phyloP scores from a whole-genome alignment of 305 asterid genomes.

The Fraxinus paxiana region DNA sequence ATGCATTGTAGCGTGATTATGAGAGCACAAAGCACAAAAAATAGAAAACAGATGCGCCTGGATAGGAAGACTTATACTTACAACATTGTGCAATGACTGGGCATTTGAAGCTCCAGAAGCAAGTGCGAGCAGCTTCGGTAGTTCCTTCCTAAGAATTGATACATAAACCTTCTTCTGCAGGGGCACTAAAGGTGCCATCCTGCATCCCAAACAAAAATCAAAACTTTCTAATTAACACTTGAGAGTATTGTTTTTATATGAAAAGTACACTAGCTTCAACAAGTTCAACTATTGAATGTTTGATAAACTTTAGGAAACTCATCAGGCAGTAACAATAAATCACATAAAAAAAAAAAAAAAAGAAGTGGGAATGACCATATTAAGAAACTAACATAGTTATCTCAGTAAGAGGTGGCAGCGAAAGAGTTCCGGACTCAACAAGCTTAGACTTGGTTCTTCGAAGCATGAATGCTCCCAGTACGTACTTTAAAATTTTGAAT shows the following conservation, averaged over 20 bases:
- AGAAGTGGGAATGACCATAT: slow-evolving; percentile 1
- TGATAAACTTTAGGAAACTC: slow-evolving; percentile 8
- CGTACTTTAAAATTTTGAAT: slow-evolving; percentile 57
- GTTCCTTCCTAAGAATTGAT: slow-evolving; percentile 86
- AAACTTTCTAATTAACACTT: slow-evolving; percentile 9
- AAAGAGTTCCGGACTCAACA: slow-evolving; percentile 64
- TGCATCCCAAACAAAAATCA: slow-evolving; percentile 25
- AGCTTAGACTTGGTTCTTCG: slow-evolving; percentile 90
- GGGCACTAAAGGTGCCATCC: slow-evolving; percentile 76
- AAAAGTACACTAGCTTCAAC: slow-evolving; percentile 5
- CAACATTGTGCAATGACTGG: slow-evolving; percentile 77
- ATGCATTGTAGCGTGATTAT: neutral
- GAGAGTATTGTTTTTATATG: neutral
- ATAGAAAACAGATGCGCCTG: neutral
- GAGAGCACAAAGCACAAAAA: slow-evolving; percentile 14
- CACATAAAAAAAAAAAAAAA: neutral
- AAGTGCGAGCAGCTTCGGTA: slow-evolving; percentile 75
- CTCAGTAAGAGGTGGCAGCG: slow-evolving; percentile 82
- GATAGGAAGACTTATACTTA: slow-evolving; percentile 32
- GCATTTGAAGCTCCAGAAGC: slow-evolving; percentile 71
- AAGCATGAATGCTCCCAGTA: slow-evolving; percentile 88
- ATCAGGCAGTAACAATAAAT: slow-evolving; percentile 21
- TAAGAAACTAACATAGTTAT: slow-evolving; percentile 72
- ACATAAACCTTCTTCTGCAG: slow-evolving; percentile 78
- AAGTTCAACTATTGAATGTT: slow-evolving; percentile 17